phyloP scores from a whole-genome alignment of 1,284 basidiomycete genomes.

The Bondarzewia mesenterica region DNA sequence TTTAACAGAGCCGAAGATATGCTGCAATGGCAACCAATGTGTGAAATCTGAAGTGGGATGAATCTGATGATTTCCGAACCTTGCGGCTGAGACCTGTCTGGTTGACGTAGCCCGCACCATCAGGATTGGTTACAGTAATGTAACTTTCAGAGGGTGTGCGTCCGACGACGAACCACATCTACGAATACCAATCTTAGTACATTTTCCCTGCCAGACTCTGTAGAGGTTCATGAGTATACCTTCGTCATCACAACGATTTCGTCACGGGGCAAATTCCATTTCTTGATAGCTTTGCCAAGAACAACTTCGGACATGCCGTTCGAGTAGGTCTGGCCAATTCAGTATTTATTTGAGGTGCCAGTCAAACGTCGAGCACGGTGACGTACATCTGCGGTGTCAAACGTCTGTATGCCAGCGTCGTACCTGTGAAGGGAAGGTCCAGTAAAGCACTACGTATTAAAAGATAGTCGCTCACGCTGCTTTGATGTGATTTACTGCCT shows the following conservation, averaged over 20 bases:
- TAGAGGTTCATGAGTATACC: not conserved
- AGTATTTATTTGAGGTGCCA: not conserved
- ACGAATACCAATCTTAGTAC: not conserved
- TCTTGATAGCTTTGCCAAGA: constrained; percentile 8
- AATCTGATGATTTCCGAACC: not conserved
- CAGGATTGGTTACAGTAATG: not conserved
- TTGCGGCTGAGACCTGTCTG: constrained; percentile 2
- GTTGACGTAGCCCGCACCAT: constrained; percentile 1
- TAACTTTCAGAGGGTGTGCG: not conserved
- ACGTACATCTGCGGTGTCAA: constrained; percentile 53
- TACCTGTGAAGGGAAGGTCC: constrained; percentile 10
- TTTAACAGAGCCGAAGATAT: constrained; percentile 4
- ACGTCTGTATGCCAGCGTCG: constrained; percentile 54
- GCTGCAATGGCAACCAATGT: not conserved
- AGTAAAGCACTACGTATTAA: not conserved
- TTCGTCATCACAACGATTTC: constrained; percentile 9
- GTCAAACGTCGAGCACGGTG: not conserved
- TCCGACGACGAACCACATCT: not conserved
- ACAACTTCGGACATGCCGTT: constrained; percentile 4
- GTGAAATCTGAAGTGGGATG: not conserved
- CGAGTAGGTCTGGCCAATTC: constrained; percentile 2
- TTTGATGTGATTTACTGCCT: constrained; percentile 47
- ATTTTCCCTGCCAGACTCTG: not conserved
- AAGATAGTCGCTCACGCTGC: constrained; percentile 28
- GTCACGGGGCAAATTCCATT: constrained; percentile 5